Evolutionary conservation across 331 rosid genomes (phyloP).

Genomic region (Telfairia occidentalis): DNA sequence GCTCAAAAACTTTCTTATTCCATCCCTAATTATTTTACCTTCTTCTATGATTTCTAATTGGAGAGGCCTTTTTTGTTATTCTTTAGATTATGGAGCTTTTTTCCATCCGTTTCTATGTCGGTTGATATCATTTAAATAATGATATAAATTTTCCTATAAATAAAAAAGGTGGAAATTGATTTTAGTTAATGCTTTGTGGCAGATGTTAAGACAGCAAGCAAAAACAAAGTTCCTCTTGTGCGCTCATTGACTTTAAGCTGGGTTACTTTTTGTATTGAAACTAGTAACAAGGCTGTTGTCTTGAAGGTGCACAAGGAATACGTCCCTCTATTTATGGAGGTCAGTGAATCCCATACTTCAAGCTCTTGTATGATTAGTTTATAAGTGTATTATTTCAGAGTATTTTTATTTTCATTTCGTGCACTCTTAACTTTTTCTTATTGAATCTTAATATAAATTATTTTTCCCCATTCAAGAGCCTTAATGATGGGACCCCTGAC

Average conservation of each 20-base stretch:
- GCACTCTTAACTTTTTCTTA: neutral
- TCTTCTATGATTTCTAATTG: neutral
- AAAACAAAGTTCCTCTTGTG: conserved; percentile 96
- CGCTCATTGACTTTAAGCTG: conserved; percentile 76
- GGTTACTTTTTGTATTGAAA: conserved; percentile 87
- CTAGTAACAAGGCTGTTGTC: conserved; percentile 65
- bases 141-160: neutral
- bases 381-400: neutral
- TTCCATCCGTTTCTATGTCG: neutral
- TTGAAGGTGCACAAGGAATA: conserved; percentile 84
- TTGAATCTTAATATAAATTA: neutral
- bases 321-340: conserved; percentile 96
- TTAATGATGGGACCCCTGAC: conserved; percentile 90
- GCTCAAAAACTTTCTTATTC: neutral
- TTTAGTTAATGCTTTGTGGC: conserved; percentile 20
- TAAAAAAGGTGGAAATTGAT: conserved; percentile 4
- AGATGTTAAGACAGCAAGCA: conserved; percentile 73
- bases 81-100: neutral
- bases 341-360: conserved; percentile 26
- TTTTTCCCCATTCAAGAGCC: conserved; percentile 41
- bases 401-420: neutral
- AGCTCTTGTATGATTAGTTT: conserved; percentile 8
- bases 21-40: neutral
- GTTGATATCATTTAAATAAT: neutral
- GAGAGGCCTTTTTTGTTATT: neutral